phyloP scores from a whole-genome alignment of 192 early-diverging fungal genomes.

The Powellomyces hirtus region DNA sequence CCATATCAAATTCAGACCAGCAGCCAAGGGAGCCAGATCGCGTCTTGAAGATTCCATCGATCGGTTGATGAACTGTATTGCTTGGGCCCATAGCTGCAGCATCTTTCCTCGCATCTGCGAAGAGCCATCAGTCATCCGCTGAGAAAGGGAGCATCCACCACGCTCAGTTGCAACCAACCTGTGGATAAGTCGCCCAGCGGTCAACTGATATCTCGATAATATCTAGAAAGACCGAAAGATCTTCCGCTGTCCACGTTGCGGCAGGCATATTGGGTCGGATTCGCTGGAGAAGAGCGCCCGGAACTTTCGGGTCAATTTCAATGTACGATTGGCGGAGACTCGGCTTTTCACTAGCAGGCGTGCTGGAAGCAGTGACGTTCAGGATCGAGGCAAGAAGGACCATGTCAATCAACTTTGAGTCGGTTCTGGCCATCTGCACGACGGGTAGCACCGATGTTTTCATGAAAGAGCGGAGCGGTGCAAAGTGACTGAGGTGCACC shows the following conservation, averaged over 20 bases:
- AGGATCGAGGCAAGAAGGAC: not conserved
- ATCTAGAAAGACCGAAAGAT: not conserved
- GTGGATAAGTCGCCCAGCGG: not conserved
- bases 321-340: not conserved
- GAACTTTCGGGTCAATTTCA: not conserved
- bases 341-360: not conserved
- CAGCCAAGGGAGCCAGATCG: not conserved
- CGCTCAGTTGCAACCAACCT: no score
- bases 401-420: not conserved
- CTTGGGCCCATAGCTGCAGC: not conserved
- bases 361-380: not conserved
- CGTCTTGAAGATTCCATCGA: not conserved
- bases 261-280: not conserved
- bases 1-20: not conserved
- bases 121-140: no score
- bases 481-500: conserved; percentile 1
- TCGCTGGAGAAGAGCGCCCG: not conserved
- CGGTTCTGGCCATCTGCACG: not conserved
- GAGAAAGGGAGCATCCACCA: no score
- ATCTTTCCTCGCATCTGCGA: not conserved
- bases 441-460: not conserved
- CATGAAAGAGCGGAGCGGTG: not conserved
- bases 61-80: not conserved
- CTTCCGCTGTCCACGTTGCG: not conserved
- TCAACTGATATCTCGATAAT: not conserved